Evolutionary conservation across 139 green algal species (phyloP).

Genomic region (Chlamydomonas schloesseri): DNA sequence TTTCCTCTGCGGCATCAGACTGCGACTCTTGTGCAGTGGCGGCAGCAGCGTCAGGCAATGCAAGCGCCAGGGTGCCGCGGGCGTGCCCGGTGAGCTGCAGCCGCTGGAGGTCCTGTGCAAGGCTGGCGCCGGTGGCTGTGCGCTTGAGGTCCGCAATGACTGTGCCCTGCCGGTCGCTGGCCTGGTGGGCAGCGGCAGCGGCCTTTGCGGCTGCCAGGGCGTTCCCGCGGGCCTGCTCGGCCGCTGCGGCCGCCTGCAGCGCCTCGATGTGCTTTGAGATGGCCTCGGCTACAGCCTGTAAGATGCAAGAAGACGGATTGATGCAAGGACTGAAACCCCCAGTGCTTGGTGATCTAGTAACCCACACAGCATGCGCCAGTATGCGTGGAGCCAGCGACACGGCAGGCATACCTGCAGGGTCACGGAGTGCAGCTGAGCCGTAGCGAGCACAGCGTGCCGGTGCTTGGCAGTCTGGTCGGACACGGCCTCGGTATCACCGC

Average conservation of each 20-base stretch:
- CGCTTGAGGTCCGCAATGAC: neutral
- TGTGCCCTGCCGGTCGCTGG: neutral
- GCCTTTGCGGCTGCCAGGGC: neutral
- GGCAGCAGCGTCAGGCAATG: neutral
- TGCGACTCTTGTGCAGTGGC: neutral
- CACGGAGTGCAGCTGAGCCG: slow-evolving; percentile 37
- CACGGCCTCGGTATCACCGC: no score
- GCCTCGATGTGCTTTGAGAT: neutral
- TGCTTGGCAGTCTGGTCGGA: no score
- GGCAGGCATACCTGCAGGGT: neutral
- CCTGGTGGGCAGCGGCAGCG: neutral
- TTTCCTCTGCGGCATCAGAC: no score
- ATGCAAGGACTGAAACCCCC: no score
- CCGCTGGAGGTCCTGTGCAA: neutral
- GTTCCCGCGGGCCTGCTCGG: neutral
- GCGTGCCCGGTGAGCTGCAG: neutral
- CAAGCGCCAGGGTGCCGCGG: no score
- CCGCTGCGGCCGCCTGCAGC: neutral
- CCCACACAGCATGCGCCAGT: no score
- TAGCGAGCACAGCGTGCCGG: neutral
- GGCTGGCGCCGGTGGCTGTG: neutral
- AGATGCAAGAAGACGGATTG: no score
- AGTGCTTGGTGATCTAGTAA: no score
- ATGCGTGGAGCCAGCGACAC: no score
- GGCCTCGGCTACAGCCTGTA: slow-evolving; percentile 2